Percentiles rank a stretch among this genome's conserved stretches.
Evolutionary conservation across 208 protist genomes (phyloP).

Genomic region (Leishmania tarentolae): DNA sequence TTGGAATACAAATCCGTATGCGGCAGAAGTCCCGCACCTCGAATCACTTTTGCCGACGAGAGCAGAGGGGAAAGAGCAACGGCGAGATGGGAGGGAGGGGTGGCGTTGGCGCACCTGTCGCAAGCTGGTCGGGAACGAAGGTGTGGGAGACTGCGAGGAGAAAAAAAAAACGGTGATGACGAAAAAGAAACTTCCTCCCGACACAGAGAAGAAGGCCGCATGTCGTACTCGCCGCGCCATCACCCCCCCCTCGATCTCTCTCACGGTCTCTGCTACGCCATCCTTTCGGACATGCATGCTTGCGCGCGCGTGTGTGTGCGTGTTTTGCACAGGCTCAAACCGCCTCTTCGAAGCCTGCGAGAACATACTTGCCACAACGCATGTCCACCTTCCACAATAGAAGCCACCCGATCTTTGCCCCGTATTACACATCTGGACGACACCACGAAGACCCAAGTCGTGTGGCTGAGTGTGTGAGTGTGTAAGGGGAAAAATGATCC

Average conservation of each 20-base stretch:
- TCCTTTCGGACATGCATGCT: neutral
- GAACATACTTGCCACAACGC: neutral
- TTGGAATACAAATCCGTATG: neutral
- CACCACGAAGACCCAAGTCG: neutral
- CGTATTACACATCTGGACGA: neutral
- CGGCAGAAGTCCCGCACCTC: neutral
- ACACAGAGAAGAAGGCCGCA: neutral
- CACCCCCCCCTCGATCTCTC: neutral
- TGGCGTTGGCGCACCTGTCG: neutral
- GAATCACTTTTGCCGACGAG: neutral
- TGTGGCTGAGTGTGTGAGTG: neutral
- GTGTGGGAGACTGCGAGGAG: neutral
- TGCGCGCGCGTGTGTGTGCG: neutral
- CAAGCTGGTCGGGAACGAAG: neutral
- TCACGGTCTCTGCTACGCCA: too few relatives aligned
- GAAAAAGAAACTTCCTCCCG: neutral
- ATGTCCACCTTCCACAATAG: neutral
- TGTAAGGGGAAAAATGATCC: neutral
- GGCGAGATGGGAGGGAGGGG: neutral
- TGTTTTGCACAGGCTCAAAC: neutral
- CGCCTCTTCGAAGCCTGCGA: neutral
- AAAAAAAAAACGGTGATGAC: neutral
- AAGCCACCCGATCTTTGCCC: neutral
- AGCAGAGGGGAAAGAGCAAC: neutral
- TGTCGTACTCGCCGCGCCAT: neutral